phyloP scores from a whole-genome alignment of 371 early-diverging fungal genomes.

The Encephalitozoon intestinalis region DNA sequence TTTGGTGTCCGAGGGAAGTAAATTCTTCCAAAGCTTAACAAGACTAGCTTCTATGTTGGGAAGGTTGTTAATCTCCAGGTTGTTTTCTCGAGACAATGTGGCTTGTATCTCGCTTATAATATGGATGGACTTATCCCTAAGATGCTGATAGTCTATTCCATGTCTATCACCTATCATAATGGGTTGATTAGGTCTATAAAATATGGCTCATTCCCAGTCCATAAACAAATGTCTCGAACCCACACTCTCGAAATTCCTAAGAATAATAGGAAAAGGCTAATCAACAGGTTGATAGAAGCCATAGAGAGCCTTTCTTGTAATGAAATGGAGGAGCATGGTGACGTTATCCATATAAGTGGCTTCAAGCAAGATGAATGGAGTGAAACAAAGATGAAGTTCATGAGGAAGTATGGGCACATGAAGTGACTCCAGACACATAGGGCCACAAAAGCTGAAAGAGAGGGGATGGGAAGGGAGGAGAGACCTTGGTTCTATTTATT shows the following conservation, averaged over 20 bases:
- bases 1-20: not conserved
- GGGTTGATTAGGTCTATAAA: not conserved
- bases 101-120: not conserved
- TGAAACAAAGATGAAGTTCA: conserved; percentile 16
- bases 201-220: not conserved
- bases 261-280: not conserved
- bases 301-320: not conserved
- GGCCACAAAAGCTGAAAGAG: too few relatives aligned
- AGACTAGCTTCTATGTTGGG: not conserved
- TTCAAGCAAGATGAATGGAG: conserved; percentile 14
- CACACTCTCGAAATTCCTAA: not conserved
- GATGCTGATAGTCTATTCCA: not conserved
- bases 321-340: not conserved
- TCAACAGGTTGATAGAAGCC: not conserved
- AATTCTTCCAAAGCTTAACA: not conserved
- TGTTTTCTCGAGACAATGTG: not conserved
- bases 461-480: not conserved
- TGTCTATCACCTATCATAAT: not conserved
- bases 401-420: conserved; percentile 34
- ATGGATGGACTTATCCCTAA: not conserved
- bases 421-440: not conserved
- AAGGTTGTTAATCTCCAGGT: not conserved
- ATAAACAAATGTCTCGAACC: not conserved
- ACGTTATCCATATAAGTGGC: not conserved
- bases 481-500: not conserved